phyloP scores from a whole-genome alignment of 768 basidiomycete species.

The Tulasnella sp. region DNA sequence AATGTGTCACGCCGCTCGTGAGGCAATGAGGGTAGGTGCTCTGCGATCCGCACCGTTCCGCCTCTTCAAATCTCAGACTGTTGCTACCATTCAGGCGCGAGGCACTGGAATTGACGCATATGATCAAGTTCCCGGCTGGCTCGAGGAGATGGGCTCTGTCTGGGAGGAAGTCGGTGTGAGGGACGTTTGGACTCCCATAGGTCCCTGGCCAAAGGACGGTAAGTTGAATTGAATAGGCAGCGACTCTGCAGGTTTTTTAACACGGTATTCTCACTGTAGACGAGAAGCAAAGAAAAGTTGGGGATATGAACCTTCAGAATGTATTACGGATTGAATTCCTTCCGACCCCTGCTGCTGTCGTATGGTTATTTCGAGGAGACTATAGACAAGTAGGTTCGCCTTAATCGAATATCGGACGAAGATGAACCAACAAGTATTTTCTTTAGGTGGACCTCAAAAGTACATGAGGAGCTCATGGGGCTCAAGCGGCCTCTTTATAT shows the following conservation, averaged over 20 bases:
- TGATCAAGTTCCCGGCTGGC: background rate
- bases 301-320: conserved; percentile 8
- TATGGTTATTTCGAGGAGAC: conserved; percentile 24
- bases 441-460: background rate
- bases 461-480: background rate
- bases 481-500: background rate
- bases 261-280: background rate
- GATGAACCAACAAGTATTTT: background rate
- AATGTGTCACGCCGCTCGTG: background rate
- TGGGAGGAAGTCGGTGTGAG: conserved; percentile 5
- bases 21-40: background rate
- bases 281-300: background rate
- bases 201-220: conserved; percentile 10
- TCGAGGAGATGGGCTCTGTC: background rate
- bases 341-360: conserved; percentile 13
- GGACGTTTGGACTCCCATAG: conserved; percentile 1
- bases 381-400: background rate
- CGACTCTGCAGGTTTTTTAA: too few species aligned
- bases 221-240: background rate
- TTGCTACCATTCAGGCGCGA: background rate
- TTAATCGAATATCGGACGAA: background rate
- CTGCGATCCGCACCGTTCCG: background rate
- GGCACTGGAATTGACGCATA: background rate
- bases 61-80: background rate
- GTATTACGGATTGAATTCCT: background rate